These are phyloP conservation scores for Saraca asoca DNA, from an alignment of 331 rosid species.

Conservation along the genomic window DNA sequence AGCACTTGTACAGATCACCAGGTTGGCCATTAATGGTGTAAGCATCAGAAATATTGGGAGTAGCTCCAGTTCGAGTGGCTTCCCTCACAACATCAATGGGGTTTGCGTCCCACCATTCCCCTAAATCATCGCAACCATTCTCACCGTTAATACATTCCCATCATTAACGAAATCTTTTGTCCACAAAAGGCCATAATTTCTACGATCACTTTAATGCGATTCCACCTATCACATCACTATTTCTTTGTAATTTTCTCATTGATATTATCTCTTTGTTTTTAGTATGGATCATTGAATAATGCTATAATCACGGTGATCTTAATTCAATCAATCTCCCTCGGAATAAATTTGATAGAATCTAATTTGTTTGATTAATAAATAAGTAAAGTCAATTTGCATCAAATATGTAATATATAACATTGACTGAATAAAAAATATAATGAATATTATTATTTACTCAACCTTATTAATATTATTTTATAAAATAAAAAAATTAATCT, in stretches of 20 bases:
- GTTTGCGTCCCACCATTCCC: constrained; percentile 97
- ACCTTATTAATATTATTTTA: too few relatives aligned
- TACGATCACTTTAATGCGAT: background rate
- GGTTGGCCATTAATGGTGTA: constrained; percentile 96
- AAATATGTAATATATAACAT: too few relatives aligned
- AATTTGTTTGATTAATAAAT: too few relatives aligned
- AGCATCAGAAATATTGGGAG: constrained; percentile 82
- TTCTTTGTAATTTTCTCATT: background rate
- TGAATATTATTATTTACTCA: too few relatives aligned
- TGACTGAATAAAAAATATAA: too few relatives aligned
- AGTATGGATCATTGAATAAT: too few relatives aligned
- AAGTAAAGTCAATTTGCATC: too few relatives aligned
- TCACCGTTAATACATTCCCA: constrained; percentile 11
- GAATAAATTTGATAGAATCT: too few relatives aligned
- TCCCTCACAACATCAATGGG: constrained; percentile 74
- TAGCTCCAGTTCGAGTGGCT: constrained; percentile 76
- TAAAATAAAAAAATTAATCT: too few relatives aligned
- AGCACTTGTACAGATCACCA: constrained; percentile 90
- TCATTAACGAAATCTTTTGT: constrained; percentile 18
- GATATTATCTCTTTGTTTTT: too few relatives aligned
- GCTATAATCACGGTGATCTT: too few relatives aligned
- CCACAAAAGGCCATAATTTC: background rate
- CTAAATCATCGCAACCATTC: constrained; percentile 36
- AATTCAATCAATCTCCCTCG: too few relatives aligned
- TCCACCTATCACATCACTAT: background rate